Evolutionary conservation across 345 rosid species (phyloP).

Genomic region (Linum usitatissimum): DNA sequence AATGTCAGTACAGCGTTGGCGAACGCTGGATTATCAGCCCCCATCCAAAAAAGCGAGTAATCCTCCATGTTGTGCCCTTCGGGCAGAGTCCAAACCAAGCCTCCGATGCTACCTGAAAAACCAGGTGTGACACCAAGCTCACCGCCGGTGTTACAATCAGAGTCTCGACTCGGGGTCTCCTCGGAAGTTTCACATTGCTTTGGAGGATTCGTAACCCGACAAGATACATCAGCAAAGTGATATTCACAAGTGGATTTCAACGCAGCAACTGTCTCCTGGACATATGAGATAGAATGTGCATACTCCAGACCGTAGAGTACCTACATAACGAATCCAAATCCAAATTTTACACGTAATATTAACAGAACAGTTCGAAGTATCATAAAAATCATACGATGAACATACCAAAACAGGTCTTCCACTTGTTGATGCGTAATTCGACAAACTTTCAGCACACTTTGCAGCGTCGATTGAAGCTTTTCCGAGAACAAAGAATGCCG

Average conservation of each 20-base stretch:
- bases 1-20: slow-evolving; percentile 69
- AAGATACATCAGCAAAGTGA: slow-evolving; percentile 45
- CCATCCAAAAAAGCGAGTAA: slow-evolving; percentile 65
- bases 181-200: slow-evolving; percentile 20
- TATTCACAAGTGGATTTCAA: slow-evolving; percentile 19
- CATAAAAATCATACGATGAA: not conserved
- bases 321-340: slow-evolving; percentile 29
- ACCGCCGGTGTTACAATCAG: slow-evolving; percentile 14
- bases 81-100: slow-evolving; percentile 66
- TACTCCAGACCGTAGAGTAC: slow-evolving; percentile 85
- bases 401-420: slow-evolving; percentile 58
- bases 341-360: slow-evolving; percentile 1
- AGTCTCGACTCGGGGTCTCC: slow-evolving; percentile 20
- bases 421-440: slow-evolving; percentile 22
- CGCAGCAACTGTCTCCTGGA: slow-evolving; percentile 36
- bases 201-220: slow-evolving; percentile 41
- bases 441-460: slow-evolving; percentile 35
- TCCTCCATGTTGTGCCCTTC: slow-evolving; percentile 55
- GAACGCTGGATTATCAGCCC: slow-evolving; percentile 68
- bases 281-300: slow-evolving; percentile 41
- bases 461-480: slow-evolving; percentile 45
- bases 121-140: slow-evolving; percentile 17
- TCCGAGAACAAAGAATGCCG: slow-evolving; percentile 79
- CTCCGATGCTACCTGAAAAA: slow-evolving; percentile 45
- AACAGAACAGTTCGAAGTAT: not conserved